Base-by-base conservation (phyloP, 169 alveolate genomes). In the Plasmodium sp. region DNA sequence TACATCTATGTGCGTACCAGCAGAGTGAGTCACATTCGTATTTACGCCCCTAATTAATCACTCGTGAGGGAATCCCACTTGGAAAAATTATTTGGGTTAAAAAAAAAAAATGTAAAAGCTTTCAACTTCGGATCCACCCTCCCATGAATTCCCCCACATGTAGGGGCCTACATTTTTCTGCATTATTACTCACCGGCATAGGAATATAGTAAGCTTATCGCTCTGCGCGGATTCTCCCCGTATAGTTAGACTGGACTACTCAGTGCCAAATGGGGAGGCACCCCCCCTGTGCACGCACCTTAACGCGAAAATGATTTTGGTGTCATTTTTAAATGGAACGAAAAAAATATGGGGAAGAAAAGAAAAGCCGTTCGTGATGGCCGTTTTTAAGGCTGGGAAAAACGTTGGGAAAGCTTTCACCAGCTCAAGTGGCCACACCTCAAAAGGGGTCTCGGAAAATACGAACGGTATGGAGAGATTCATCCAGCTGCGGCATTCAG, bases 401-500 rank as follows among this genome's bases (percentile, higher is more conserved):
- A 58, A 41, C 43, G 51, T 18, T 18, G 72, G 54, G 34, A 90
- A 80, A 90, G n/a, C 72, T 67, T 90, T 54, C 39, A 58, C 84
- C 34, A n/a, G 58, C 71, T 79, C 39, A 31, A 43, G 74, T 90
- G 48, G 48, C 54, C 22, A 31, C 33, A 14, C 33, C n/a, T 16
- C 56, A 84, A 45, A 56, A 31, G 77, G 83, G 14, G 18, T 31
- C 18, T 33, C 43, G 51, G 82, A 80, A 43, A 62, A 31, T 39
- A 51, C 41, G 18, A 2, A 34, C 36, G 56, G 16, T 14, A 62
- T 67, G 67, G 91, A 71, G 34, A 79, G 67, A 34, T 90, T 80
- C 74, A 80, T 90, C 31, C 94, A 90, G 45, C 84, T 90, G 41
- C 82, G 82, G 39, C 84, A 90, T 45, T 90, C 94, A 39, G 94